These are phyloP conservation scores for Coniosporium tulheliwenetii DNA, from an alignment of 2,329 filamentous ascomycete genomes.

Conservation along the genomic window DNA sequence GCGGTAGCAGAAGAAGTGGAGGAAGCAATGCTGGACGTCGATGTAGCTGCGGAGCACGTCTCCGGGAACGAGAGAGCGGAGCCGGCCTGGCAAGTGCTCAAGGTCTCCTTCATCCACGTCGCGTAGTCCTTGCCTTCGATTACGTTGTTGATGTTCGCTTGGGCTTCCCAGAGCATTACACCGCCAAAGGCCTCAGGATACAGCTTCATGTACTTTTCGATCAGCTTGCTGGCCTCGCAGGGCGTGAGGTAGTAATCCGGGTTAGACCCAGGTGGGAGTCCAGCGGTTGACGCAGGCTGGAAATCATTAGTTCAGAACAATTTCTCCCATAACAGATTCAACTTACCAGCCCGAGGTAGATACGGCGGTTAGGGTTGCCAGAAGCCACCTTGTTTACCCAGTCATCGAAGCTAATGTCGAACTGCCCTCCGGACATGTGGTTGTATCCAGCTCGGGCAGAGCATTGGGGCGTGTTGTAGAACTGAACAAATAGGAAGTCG, in stretches of 20 bases:
- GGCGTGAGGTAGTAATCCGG: constrained; percentile 30
- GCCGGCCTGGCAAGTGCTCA: constrained; percentile 11
- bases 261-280: constrained; percentile 13
- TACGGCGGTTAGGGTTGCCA: constrained; percentile 28
- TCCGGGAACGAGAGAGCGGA: constrained; percentile 4
- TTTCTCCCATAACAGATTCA: neutral
- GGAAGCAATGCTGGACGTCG: neutral
- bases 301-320: constrained; percentile 10
- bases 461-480: constrained; percentile 38
- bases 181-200: constrained; percentile 35
- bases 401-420: constrained; percentile 27
- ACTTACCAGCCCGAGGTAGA: constrained; percentile 34
- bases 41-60: neutral
- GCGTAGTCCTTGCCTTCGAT: constrained; percentile 29
- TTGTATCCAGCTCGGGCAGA: constrained; percentile 29
- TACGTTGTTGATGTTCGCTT: constrained; percentile 28
- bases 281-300: neutral
- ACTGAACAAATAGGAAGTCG: constrained; percentile 31
- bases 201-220: constrained; percentile 24
- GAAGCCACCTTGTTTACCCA: constrained; percentile 27
- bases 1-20: constrained; percentile 2
- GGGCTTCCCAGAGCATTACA: constrained; percentile 45
- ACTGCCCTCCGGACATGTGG: constrained; percentile 13
- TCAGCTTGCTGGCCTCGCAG: constrained; percentile 26
- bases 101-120: constrained; percentile 31